Evolutionary conservation across 208 protist species (phyloP).

Genomic region (Leishmania guyanensis): DNA sequence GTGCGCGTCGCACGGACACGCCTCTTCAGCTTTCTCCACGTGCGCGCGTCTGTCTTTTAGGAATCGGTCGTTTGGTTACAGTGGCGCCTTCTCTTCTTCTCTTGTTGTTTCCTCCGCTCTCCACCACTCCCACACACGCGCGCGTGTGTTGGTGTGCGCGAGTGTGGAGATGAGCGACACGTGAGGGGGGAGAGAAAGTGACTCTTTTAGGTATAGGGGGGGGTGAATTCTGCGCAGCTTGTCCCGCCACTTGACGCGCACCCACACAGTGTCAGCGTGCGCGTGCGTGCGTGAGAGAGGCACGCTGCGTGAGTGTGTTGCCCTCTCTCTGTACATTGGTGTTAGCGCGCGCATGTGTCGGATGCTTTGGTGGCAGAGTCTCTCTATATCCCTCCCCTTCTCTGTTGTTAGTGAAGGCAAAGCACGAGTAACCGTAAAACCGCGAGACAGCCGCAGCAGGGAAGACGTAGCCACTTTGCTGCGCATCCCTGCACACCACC

Average conservation of each 20-base stretch:
- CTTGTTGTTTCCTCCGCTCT: background rate
- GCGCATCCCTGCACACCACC: background rate
- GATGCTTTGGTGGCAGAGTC: background rate
- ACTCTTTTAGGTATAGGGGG: background rate
- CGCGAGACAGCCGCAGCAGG: background rate
- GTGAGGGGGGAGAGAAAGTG: background rate
- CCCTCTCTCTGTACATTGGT: background rate
- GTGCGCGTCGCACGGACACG: background rate
- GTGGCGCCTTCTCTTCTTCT: conserved; percentile 3
- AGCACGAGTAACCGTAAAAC: background rate
- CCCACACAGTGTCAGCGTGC: background rate
- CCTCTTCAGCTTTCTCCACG: background rate
- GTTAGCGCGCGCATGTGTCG: background rate
- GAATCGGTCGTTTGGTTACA: background rate
- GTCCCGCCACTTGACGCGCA: background rate
- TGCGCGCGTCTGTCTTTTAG: conserved; percentile 8
- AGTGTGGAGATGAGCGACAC: background rate
- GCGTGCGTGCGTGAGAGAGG: background rate
- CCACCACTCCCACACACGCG: background rate
- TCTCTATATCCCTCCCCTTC: background rate
- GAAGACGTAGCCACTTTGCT: background rate
- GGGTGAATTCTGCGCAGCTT: background rate
- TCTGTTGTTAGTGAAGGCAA: background rate
- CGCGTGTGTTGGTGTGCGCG: background rate
- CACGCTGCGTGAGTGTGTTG: background rate